phyloP scores from a whole-genome alignment of 352 stramenopile species.

The Phytophthora pinifolia region DNA sequence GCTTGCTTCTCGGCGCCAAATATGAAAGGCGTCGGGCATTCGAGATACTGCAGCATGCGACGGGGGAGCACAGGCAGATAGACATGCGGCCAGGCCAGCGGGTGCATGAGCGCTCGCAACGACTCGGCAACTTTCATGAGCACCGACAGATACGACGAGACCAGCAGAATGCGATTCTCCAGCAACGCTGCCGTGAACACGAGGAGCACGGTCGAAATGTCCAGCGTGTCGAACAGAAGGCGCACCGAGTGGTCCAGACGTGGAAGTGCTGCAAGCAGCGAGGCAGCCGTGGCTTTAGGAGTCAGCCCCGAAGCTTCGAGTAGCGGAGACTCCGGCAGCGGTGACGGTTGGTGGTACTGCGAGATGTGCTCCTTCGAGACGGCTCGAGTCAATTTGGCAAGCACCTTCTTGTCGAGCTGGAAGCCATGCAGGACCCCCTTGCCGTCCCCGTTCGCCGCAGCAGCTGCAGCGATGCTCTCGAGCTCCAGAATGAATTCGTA shows the following conservation, averaged over 20 bases:
- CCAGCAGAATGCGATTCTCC: conserved; percentile 80
- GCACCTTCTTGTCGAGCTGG: conserved; percentile 74
- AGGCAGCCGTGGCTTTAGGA: conserved; percentile 30
- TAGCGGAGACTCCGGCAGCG: conserved; percentile 35
- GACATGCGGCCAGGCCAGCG: conserved; percentile 85
- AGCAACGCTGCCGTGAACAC: conserved; percentile 80
- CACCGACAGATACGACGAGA: conserved; percentile 80
- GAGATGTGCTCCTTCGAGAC: conserved; percentile 70
- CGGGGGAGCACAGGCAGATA: conserved; percentile 81
- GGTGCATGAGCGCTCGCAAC: conserved; percentile 82
- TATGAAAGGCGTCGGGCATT: conserved; percentile 87
- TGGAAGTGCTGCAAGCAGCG: conserved; percentile 52
- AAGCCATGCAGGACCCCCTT: conserved; percentile 39
- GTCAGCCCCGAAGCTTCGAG: conserved; percentile 34
- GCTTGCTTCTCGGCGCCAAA: conserved; percentile 74
- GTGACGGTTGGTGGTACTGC: conserved; percentile 42
- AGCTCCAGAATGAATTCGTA: conserved; percentile 83
- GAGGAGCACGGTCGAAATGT: conserved; percentile 69
- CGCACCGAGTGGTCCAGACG: conserved; percentile 75
- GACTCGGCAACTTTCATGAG: conserved; percentile 82
- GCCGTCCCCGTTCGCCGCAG: conserved; percentile 23
- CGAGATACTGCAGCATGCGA: conserved; percentile 81
- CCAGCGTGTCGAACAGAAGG: conserved; percentile 79
- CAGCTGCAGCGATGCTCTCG: conserved; percentile 48
- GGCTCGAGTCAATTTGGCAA: conserved; percentile 72